Evolutionary conservation across 2,329 filamentous ascomycete genomes (phyloP).

Genomic region (Aspergillus intermedius): DNA sequence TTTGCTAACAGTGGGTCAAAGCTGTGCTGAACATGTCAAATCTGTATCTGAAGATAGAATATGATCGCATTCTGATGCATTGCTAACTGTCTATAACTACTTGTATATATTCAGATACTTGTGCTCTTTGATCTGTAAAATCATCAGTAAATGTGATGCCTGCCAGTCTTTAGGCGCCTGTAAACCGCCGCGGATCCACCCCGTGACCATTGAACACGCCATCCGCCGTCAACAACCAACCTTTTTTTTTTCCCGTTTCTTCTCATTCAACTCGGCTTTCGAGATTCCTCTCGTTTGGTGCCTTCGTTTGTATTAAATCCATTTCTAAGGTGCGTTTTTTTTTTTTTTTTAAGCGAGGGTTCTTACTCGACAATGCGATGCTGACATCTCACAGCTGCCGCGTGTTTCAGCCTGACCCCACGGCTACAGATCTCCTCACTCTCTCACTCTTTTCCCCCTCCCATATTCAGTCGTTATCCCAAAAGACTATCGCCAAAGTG

Average conservation of each 20-base stretch:
- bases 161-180: not conserved
- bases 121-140: too few species aligned
- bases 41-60: too few species aligned
- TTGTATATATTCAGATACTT: too few species aligned
- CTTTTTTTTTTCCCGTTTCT: not conserved
- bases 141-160: not conserved
- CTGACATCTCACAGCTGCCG: slow-evolving; percentile 4
- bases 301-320: not conserved
- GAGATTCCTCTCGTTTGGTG: not conserved
- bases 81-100: too few species aligned
- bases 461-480: not conserved
- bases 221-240: not conserved
- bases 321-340: too few species aligned
- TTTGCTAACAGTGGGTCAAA: too few species aligned
- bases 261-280: not conserved
- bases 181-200: not conserved
- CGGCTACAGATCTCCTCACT: slow-evolving; percentile 3
- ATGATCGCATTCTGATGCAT: too few species aligned
- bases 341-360: too few species aligned
- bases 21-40: too few species aligned
- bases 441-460: slow-evolving; percentile 1
- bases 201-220: not conserved
- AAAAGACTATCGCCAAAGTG: slow-evolving; percentile 8
- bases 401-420: slow-evolving; percentile 6
- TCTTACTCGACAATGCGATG: not conserved